phyloP scores from a whole-genome alignment of 495 filamentous ascomycete genomes.

The Lasiosphaeris hirsuta region DNA sequence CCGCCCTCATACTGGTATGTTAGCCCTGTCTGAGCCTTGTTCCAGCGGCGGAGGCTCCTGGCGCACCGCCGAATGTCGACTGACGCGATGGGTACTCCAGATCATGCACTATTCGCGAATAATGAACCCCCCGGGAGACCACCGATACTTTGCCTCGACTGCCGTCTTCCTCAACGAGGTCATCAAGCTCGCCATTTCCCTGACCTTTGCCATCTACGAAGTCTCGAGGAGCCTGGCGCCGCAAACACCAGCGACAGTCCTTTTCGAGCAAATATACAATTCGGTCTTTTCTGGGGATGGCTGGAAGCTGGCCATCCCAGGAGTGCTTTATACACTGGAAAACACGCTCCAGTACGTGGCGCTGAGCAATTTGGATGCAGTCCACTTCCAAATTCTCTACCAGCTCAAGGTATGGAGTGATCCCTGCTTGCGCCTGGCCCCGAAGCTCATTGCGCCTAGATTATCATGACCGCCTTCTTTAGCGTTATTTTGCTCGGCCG shows the following conservation, averaged over 20 bases:
- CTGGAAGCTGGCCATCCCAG: conserved; percentile 94
- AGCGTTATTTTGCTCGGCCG: conserved; percentile 72
- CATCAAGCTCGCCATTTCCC: conserved; percentile 79
- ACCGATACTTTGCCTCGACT: conserved; percentile 88
- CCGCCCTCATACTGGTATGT: conserved; percentile 68
- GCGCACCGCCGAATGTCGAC: neutral
- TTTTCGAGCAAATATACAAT: conserved; percentile 74
- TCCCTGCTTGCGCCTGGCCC: neutral
- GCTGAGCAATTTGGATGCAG: conserved; percentile 83
- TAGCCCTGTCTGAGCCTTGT: neutral
- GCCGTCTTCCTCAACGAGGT: conserved; percentile 94
- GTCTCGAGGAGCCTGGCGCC: conserved; percentile 70
- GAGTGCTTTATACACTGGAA: conserved; percentile 81
- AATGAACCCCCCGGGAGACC: conserved; percentile 78
- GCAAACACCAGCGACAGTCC: conserved; percentile 70
- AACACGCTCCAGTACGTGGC: conserved; percentile 91
- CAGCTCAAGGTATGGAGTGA: conserved; percentile 63
- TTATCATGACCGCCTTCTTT: conserved; percentile 87
- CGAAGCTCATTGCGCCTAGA: conserved; percentile 33
- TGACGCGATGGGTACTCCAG: conserved; percentile 36
- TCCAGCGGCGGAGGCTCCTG: neutral
- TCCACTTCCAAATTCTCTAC: conserved; percentile 88
- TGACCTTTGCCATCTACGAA: conserved; percentile 85
- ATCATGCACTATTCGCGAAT: conserved; percentile 90
- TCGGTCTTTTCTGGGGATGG: conserved; percentile 88